Conservation (phyloP, 371 early-diverging fungal genomes). For the Mucor saturninus region DNA sequence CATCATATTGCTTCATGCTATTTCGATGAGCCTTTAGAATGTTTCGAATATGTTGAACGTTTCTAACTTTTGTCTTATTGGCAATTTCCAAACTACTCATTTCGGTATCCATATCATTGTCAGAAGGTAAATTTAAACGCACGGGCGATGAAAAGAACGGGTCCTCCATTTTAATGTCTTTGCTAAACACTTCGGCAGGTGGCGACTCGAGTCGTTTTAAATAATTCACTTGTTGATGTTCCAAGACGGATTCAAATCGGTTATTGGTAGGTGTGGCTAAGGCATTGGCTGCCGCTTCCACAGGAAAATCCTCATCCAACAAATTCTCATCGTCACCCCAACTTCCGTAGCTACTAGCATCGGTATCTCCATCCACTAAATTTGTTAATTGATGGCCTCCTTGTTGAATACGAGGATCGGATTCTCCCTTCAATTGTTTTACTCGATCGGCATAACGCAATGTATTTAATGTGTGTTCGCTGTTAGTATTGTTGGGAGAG, state of each 20-base stretch:
- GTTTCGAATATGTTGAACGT: slow-evolving; percentile 16
- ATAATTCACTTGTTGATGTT: slow-evolving; percentile 32
- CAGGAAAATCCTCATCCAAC: slow-evolving; percentile 47
- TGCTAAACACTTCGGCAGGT: slow-evolving; percentile 32
- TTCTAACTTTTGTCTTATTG: background rate
- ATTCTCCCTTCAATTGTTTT: slow-evolving; percentile 51
- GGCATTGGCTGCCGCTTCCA: slow-evolving; percentile 29
- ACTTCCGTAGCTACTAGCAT: background rate
- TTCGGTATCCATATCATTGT: background rate
- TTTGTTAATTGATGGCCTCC: background rate
- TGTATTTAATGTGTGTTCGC: slow-evolving; percentile 97
- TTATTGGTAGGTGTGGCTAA: slow-evolving; percentile 44
- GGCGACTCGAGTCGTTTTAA: slow-evolving; percentile 46
- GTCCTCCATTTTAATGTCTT: slow-evolving; percentile 2
- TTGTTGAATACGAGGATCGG: slow-evolving; percentile 35
- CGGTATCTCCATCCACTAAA: background rate
- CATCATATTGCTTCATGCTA: slow-evolving; percentile 79
- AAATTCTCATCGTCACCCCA: slow-evolving; percentile 47
- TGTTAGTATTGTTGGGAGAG: slow-evolving; percentile 85
- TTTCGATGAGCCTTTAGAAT: slow-evolving; percentile 78
- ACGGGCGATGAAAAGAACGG: slow-evolving; percentile 13
- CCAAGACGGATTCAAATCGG: slow-evolving; percentile 5
- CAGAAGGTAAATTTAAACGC: background rate
- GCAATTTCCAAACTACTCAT: slow-evolving; percentile 2
- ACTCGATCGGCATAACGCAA: slow-evolving; percentile 90